phyloP scores from a whole-genome alignment of 2,329 filamentous ascomycete genomes.

The Fusarium sp. region DNA sequence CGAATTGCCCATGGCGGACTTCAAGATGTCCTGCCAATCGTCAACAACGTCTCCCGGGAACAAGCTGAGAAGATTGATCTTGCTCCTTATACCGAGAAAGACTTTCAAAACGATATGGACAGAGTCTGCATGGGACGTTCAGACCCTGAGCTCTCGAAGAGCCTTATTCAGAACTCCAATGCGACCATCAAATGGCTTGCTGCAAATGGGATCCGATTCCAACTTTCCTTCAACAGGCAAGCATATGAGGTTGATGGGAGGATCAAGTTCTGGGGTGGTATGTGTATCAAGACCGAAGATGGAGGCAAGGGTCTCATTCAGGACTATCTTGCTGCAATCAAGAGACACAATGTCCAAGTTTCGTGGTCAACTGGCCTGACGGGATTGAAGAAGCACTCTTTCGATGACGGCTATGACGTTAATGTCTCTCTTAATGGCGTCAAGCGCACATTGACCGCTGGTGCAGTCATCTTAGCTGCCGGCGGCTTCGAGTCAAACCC shows the following conservation, averaged over 20 bases:
- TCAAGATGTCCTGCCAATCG: constrained; percentile 3
- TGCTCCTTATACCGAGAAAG: constrained; percentile 1
- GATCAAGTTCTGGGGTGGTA: constrained; percentile 18
- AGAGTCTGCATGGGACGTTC: constrained; percentile 24
- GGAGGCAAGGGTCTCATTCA: constrained; percentile 16
- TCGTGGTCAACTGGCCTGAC: constrained; percentile 14
- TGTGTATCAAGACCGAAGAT: constrained; percentile 17
- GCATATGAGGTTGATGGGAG: constrained; percentile 14
- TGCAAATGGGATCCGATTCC: constrained; percentile 12
- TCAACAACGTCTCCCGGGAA: constrained; percentile 14
- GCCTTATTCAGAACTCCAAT: constrained; percentile 14
- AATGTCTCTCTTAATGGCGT: not conserved
- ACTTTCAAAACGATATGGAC: constrained; percentile 13
- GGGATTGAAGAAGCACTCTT: not conserved
- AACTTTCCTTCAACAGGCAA: constrained; percentile 17
- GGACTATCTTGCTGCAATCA: constrained; percentile 11
- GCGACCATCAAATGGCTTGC: constrained; percentile 16
- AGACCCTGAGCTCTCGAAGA: constrained; percentile 8
- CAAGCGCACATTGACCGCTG: not conserved
- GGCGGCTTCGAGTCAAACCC: constrained; percentile 58
- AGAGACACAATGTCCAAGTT: not conserved
- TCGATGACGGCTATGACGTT: not conserved
- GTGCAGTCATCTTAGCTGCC: constrained; percentile 5
- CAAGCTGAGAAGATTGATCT: constrained; percentile 15
- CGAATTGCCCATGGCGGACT: constrained; percentile 5